These are phyloP conservation scores for Aureobasidium sp. DNA, from an alignment of 2,329 filamentous ascomycete species.

Conservation along the genomic window DNA sequence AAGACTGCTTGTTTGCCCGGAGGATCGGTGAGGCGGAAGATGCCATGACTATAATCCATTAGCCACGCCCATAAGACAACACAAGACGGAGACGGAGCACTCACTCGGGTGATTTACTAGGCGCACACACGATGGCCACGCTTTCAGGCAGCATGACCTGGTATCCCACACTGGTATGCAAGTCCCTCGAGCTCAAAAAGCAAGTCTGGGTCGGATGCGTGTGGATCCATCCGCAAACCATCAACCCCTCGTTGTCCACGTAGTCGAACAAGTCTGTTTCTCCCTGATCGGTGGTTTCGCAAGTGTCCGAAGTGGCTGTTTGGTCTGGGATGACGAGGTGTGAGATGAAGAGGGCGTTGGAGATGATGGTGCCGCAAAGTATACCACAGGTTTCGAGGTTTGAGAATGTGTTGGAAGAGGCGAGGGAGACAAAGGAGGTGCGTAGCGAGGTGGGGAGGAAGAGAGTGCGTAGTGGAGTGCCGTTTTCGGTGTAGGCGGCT, in stretches of 20 bases:
- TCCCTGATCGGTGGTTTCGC: constrained; percentile 83
- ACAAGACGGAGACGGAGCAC: constrained; percentile 27
- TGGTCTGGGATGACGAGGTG: constrained; percentile 88
- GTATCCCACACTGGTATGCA: constrained; percentile 91
- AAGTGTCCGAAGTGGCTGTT: constrained; percentile 82
- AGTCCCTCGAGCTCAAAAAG: constrained; percentile 90
- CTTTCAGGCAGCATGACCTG: constrained; percentile 96
- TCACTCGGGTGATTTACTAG: constrained; percentile 68
- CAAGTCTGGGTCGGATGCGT: constrained; percentile 95
- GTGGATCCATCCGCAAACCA: constrained; percentile 94
- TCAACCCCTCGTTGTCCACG: constrained; percentile 73
- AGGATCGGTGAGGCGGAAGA: constrained; percentile 89
- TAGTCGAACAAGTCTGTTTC: constrained; percentile 70
- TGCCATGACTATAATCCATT: constrained; percentile 59
- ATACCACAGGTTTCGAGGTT: constrained; percentile 96
- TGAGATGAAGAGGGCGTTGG: constrained; percentile 88
- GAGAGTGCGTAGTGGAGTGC: constrained; percentile 75
- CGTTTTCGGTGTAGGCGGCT: constrained; percentile 83
- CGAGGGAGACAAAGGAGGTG: constrained; percentile 64
- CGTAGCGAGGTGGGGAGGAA: constrained; percentile 77
- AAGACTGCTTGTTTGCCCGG: constrained; percentile 82
- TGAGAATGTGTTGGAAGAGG: constrained; percentile 65
- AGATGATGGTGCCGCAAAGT: constrained; percentile 81
- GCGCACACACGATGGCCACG: constrained; percentile 93
- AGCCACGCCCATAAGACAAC: background rate